These are phyloP conservation scores for Penicillium simplicissimum DNA, from an alignment of 495 filamentous ascomycete species.

Conservation along the genomic window DNA sequence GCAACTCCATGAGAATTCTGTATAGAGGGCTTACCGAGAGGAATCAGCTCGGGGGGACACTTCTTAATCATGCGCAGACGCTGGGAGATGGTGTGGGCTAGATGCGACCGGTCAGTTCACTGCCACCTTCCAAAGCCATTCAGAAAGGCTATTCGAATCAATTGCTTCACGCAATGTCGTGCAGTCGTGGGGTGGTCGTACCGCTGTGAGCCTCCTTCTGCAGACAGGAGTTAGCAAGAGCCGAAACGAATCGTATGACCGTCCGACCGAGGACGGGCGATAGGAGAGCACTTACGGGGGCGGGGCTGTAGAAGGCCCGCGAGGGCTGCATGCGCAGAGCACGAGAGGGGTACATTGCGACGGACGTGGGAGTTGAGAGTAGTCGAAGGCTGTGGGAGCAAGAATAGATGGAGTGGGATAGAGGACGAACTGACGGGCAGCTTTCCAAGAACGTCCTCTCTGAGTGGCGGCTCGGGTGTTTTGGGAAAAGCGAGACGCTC, in stretches of 20 bases:
- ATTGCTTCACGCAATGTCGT: constrained; percentile 10
- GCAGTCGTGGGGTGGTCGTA: constrained; percentile 47
- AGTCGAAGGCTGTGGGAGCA: constrained; percentile 21
- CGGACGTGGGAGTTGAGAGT: constrained; percentile 6
- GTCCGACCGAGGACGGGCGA: constrained; percentile 11
- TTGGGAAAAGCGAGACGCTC: constrained; percentile 41
- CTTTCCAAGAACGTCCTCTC: constrained; percentile 28
- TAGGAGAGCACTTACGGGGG: constrained; percentile 67
- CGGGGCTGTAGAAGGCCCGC: constrained; percentile 67
- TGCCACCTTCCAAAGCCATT: background rate
- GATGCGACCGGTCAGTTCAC: constrained; percentile 34
- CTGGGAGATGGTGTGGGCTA: constrained; percentile 97
- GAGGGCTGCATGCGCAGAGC: constrained; percentile 56
- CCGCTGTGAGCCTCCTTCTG: constrained; percentile 84
- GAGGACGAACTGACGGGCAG: constrained; percentile 13
- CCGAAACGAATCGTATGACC: constrained; percentile 31
- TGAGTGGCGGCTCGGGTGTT: constrained; percentile 42
- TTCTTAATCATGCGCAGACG: constrained; percentile 82
- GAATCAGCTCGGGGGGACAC: constrained; percentile 92
- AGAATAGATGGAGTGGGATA: constrained; percentile 28
- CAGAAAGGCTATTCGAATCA: constrained; percentile 7
- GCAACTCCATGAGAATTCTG: background rate
- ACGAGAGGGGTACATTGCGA: constrained; percentile 67
- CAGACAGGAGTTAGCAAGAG: constrained; percentile 40
- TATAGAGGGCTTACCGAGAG: constrained; percentile 69